Percentiles rank a stretch among this genome's conserved stretches.
phyloP scores from a whole-genome alignment of 2,329 filamentous ascomycete species.

The Aspergillus hortae region DNA sequence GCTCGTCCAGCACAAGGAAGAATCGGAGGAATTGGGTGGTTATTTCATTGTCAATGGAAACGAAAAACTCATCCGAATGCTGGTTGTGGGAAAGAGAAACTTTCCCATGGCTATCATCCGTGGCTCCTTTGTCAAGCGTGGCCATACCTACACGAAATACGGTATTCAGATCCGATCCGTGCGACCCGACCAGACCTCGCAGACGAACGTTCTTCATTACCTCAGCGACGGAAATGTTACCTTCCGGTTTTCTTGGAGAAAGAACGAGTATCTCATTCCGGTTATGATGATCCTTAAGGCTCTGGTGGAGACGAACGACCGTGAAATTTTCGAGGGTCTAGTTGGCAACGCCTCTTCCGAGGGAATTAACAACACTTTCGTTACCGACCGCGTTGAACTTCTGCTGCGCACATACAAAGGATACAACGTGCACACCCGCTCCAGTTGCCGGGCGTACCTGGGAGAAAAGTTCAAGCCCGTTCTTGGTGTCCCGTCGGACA shows the following conservation, averaged over 20 bases:
- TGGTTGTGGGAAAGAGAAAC: slow-evolving; percentile 86
- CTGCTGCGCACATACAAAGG: slow-evolving; percentile 89
- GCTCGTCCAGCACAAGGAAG: slow-evolving; percentile 84
- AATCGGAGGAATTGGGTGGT: slow-evolving; percentile 91
- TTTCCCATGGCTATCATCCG: slow-evolving; percentile 93
- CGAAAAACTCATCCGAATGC: slow-evolving; percentile 91
- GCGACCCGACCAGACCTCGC: slow-evolving; percentile 94
- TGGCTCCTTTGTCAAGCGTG: slow-evolving; percentile 83
- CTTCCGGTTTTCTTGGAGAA: slow-evolving; percentile 96
- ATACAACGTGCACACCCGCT: slow-evolving; percentile 77
- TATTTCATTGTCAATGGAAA: slow-evolving; percentile 98
- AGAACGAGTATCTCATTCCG: slow-evolving; percentile 93
- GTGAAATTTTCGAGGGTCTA: slow-evolving; percentile 92
- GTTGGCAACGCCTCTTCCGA: slow-evolving; percentile 74
- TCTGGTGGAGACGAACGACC: slow-evolving; percentile 90
- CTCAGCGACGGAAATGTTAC: slow-evolving; percentile 93
- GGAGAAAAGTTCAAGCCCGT: slow-evolving; percentile 90
- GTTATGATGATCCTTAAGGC: slow-evolving; percentile 97
- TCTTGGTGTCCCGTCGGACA: slow-evolving; percentile 75
- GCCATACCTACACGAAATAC: slow-evolving; percentile 79
- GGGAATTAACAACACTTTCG: slow-evolving; percentile 80
- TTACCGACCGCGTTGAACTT: slow-evolving; percentile 90
- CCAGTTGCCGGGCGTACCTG: slow-evolving; percentile 78
- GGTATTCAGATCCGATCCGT: slow-evolving; percentile 91
- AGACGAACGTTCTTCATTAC: slow-evolving; percentile 96